Conservation (phyloP, 768 basidiomycete genomes). For the Boletus sp. region DNA sequence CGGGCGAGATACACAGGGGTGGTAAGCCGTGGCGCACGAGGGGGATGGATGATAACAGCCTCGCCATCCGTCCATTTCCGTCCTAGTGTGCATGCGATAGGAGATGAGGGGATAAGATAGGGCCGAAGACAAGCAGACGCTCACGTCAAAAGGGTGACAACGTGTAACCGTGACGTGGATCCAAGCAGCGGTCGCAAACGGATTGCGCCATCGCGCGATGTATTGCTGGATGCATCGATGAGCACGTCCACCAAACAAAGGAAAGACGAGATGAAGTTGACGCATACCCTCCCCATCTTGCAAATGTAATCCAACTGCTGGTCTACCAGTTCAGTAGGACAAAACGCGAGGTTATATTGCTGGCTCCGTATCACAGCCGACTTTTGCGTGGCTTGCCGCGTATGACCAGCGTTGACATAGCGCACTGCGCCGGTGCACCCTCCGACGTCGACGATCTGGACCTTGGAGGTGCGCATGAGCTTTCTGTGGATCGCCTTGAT, state of each 20-base stretch:
- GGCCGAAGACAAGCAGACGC: not conserved
- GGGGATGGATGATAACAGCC: slow-evolving; percentile 35
- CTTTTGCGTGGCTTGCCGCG: slow-evolving; percentile 28
- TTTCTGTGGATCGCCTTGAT: slow-evolving; percentile 31
- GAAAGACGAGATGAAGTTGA: not conserved
- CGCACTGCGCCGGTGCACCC: slow-evolving; percentile 12
- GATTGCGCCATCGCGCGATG: slow-evolving; percentile 37
- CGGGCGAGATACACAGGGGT: slow-evolving; percentile 29
- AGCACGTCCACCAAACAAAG: not conserved
- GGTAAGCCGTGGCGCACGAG: slow-evolving; percentile 34
- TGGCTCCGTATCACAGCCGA: slow-evolving; percentile 32
- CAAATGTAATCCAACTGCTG: slow-evolving; percentile 35
- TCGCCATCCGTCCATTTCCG: slow-evolving; percentile 37
- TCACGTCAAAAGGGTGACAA: slow-evolving; percentile 36
- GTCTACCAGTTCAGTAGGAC: slow-evolving; percentile 30
- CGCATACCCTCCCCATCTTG: slow-evolving; percentile 33
- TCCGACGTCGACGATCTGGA: slow-evolving; percentile 20
- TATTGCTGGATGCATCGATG: slow-evolving; percentile 28
- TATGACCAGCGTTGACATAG: slow-evolving; percentile 31
- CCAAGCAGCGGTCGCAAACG: slow-evolving; percentile 38
- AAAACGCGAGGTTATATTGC: slow-evolving; percentile 34
- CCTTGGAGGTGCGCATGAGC: slow-evolving; percentile 33
- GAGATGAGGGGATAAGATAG: not conserved
- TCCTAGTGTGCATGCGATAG: slow-evolving; percentile 17
- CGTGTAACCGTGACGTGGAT: slow-evolving; percentile 34